A percentile compares a stretch with the other conserved stretches of the same genome.
phyloP scores from a whole-genome alignment of 306 rosid species.

The Carpinus fangiana region DNA sequence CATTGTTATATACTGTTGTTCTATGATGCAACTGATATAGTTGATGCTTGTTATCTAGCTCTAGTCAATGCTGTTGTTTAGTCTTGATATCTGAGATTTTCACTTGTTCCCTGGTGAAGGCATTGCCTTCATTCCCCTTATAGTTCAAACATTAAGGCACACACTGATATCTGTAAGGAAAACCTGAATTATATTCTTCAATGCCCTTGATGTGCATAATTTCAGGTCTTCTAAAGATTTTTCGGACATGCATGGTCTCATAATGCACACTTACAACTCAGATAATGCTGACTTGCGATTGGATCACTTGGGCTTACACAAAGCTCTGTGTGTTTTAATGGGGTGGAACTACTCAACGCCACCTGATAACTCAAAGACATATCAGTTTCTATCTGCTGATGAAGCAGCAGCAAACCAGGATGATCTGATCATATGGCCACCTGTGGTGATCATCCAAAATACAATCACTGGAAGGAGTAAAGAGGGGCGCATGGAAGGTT shows the following conservation, averaged over 20 bases:
- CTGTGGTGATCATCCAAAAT: constrained; percentile 93
- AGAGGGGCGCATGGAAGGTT: constrained; percentile 97
- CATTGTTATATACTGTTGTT: not conserved
- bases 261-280: constrained; percentile 86
- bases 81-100: not conserved
- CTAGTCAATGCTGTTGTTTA: not conserved
- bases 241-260: constrained; percentile 88
- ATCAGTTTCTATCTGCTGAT: constrained; percentile 78
- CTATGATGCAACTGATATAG: not conserved
- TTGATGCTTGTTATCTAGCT: not conserved
- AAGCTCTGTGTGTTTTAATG: constrained; percentile 92
- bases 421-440: constrained; percentile 98
- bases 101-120: constrained; percentile 26
- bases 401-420: constrained; percentile 93
- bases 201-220: constrained; percentile 63
- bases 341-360: constrained; percentile 89
- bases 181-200: constrained; percentile 63
- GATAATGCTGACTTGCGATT: constrained; percentile 68
- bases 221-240: constrained; percentile 96
- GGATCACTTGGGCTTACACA: constrained; percentile 97
- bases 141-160: constrained; percentile 41
- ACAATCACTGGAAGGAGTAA: constrained; percentile 83
- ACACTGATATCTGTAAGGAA: constrained; percentile 32
- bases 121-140: constrained; percentile 36
- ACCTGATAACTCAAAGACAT: constrained; percentile 87